phyloP scores from a whole-genome alignment of 208 protist species.

The Acanthamoeba castellanii region DNA sequence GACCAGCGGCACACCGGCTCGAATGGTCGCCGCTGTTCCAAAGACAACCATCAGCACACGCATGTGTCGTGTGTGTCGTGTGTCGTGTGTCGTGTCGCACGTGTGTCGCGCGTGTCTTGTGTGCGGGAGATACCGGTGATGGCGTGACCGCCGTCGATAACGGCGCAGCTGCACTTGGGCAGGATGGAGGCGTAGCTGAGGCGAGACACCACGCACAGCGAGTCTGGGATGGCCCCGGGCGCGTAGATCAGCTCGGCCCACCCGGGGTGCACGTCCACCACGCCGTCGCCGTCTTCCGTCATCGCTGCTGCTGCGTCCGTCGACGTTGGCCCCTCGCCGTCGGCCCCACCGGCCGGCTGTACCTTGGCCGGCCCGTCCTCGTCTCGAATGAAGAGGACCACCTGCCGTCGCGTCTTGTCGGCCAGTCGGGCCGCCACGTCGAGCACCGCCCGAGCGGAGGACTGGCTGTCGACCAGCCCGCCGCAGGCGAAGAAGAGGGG shows the following conservation, averaged over 20 bases:
- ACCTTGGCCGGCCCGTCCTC: conserved; percentile 5
- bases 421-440: not conserved
- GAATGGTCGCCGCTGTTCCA: not conserved
- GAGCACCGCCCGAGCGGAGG: not conserved
- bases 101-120: no score
- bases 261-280: not conserved
- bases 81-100: no score
- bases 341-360: not conserved
- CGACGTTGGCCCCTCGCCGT: no score
- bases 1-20: not conserved
- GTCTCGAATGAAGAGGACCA: conserved; percentile 14
- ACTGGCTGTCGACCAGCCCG: not conserved
- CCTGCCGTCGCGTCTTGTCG: not conserved
- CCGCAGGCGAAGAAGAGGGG: not conserved
- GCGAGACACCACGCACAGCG: conserved; percentile 2
- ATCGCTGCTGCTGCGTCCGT: not conserved
- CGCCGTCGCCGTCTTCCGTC: conserved; percentile 8
- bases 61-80: no score
- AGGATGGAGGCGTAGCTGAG: conserved; percentile 4
- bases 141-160: not conserved
- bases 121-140: not conserved
- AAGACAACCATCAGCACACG: not conserved
- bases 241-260: conserved; percentile 21
- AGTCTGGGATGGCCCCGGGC: not conserved
- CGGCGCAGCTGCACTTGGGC: not conserved